A percentile compares a stretch with the other conserved stretches of the same genome.
These are phyloP conservation scores for Vigna mungo DNA, from an alignment of 306 rosid species.

Conservation along the genomic window DNA sequence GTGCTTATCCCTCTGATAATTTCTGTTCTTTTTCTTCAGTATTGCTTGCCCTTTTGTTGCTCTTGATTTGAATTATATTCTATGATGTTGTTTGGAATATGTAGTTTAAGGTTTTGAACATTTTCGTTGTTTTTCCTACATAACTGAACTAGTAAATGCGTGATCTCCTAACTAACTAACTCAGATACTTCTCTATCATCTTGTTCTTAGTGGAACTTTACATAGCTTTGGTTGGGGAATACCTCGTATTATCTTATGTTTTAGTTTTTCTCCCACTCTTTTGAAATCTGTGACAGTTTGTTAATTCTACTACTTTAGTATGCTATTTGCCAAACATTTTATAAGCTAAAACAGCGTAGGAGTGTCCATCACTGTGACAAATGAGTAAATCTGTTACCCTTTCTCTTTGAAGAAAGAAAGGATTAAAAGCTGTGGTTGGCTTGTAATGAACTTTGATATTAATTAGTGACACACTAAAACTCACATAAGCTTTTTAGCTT, in stretches of 20 bases:
- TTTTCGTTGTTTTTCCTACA: background rate
- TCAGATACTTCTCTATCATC: background rate
- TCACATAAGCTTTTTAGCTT: no score
- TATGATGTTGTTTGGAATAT: background rate
- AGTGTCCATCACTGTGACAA: background rate
- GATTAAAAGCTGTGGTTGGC: background rate
- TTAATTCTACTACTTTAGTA: no score
- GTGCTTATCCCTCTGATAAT: background rate
- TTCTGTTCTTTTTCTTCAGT: background rate
- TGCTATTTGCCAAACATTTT: background rate
- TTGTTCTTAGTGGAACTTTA: background rate
- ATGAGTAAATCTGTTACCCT: background rate
- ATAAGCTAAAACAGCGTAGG: background rate
- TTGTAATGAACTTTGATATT: background rate
- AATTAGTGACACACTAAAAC: no score
- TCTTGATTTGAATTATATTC: background rate
- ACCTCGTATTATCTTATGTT: background rate
- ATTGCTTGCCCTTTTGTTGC: conserved; percentile 4
- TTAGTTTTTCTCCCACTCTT: background rate
- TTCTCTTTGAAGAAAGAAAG: background rate
- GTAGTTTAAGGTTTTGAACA: background rate
- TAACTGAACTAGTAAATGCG: background rate
- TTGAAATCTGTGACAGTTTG: background rate
- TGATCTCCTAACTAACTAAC: background rate
- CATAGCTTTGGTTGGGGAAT: background rate